Evolutionary conservation across 371 early-diverging fungal genomes (phyloP).

Genomic region (Syncephalastrum sp.): DNA sequence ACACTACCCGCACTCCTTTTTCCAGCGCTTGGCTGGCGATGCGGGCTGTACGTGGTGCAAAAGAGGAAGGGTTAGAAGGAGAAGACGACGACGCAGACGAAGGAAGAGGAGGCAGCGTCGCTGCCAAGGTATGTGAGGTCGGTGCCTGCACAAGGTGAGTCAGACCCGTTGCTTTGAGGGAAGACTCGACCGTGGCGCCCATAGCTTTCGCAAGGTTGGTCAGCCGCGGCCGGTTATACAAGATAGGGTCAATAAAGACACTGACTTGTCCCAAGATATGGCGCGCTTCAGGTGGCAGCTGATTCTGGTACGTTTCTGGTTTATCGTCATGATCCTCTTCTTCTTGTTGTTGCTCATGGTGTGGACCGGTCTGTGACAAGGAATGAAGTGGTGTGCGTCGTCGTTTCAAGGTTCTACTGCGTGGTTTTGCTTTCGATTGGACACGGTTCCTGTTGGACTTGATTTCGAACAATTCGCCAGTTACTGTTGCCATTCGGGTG

Average conservation of each 20-base stretch:
- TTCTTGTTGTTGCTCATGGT: not conserved
- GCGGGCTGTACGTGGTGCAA: slow-evolving; percentile 6
- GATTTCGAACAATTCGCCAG: too few relatives aligned
- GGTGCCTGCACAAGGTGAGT: slow-evolving; percentile 17
- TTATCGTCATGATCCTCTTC: slow-evolving; percentile 4
- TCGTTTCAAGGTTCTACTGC: too few relatives aligned
- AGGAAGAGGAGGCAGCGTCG: not conserved
- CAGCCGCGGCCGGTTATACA: slow-evolving; percentile 4
- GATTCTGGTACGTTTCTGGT: not conserved
- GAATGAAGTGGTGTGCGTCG: too few relatives aligned
- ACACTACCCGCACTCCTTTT: slow-evolving; percentile 10
- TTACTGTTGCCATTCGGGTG: too few relatives aligned
- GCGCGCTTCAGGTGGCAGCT: slow-evolving; percentile 1
- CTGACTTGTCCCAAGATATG: slow-evolving; percentile 2
- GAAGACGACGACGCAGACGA: not conserved
- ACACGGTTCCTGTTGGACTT: too few relatives aligned
- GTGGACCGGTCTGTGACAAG: too few relatives aligned
- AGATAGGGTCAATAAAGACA: slow-evolving; percentile 9
- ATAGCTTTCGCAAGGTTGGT: slow-evolving; percentile 1
- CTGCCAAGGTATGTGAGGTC: not conserved
- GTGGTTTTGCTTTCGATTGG: too few relatives aligned
- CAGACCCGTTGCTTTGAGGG: slow-evolving; percentile 1
- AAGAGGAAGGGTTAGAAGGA: not conserved
- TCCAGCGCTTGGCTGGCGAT: slow-evolving; percentile 15
- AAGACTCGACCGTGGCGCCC: slow-evolving; percentile 5